These are phyloP conservation scores for Hypoxylon subgilvum DNA, from an alignment of 495 filamentous ascomycete species.

Conservation along the genomic window DNA sequence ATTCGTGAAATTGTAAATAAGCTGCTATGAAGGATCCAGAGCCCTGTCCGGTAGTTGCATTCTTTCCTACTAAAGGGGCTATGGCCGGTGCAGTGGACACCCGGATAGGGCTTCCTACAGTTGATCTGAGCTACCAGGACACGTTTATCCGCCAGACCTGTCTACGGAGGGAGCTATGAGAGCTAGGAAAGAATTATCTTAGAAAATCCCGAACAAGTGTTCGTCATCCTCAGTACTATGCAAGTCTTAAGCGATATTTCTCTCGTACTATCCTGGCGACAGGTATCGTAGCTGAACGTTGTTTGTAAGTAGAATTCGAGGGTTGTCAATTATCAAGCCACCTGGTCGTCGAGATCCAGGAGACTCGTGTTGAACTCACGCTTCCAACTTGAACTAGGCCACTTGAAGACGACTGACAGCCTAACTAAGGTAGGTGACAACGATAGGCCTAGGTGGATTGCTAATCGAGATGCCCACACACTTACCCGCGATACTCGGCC, in stretches of 20 bases:
- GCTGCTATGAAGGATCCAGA: constrained; percentile 26
- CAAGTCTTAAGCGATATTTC: too few species aligned
- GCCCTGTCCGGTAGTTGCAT: constrained; percentile 24
- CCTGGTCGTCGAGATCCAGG: too few species aligned
- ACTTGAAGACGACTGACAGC: too few species aligned
- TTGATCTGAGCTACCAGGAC: neutral
- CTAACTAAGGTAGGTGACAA: too few species aligned
- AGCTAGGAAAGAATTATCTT: neutral
- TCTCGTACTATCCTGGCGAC: too few species aligned
- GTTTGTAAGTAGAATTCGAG: too few species aligned
- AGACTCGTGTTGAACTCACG: too few species aligned
- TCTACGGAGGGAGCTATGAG: neutral
- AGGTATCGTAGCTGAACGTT: too few species aligned
- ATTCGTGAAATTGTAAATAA: constrained; percentile 11
- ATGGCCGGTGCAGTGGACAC: neutral
- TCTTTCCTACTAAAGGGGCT: neutral
- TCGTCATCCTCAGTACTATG: constrained; percentile 7
- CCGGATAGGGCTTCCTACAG: neutral
- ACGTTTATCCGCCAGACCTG: constrained; percentile 1
- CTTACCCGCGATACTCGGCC: constrained; percentile 10
- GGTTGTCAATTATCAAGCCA: too few species aligned
- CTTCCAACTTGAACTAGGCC: too few species aligned
- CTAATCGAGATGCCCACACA: too few species aligned
- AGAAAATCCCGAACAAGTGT: neutral
- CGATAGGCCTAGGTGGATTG: too few species aligned